Percentiles rank a stretch among this genome's conserved stretches.
Evolutionary conservation across 805 yeast species (phyloP).

Genomic region (Candida alai): DNA sequence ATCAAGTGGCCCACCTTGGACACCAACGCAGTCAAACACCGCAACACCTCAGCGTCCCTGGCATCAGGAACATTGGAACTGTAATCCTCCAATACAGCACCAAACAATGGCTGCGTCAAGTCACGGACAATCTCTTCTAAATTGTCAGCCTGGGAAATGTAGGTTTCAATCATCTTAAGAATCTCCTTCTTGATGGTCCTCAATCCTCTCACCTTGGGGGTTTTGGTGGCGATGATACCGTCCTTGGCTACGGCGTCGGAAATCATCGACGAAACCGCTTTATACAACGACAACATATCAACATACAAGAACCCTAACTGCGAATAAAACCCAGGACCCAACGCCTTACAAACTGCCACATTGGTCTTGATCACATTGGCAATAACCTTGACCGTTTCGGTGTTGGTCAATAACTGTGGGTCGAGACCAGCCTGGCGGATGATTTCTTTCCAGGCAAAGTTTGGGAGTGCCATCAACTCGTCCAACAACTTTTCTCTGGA

Average conservation of each 20-base stretch:
- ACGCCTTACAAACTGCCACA: conserved; percentile 89
- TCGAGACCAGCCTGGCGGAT: conserved; percentile 81
- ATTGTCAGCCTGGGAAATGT: conserved; percentile 82
- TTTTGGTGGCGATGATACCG: conserved; percentile 87
- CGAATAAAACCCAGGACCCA: conserved; percentile 87
- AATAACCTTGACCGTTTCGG: conserved; percentile 86
- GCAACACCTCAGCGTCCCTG: conserved; percentile 94
- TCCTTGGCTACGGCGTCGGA: conserved; percentile 73
- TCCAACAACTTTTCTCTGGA: conserved; percentile 67
- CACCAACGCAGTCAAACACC: conserved; percentile 90
- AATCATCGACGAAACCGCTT: conserved; percentile 84
- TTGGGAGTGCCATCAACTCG: conserved; percentile 87
- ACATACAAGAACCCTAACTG: conserved; percentile 84
- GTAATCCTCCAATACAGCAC: conserved; percentile 87
- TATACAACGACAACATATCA: conserved; percentile 85
- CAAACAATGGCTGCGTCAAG: conserved; percentile 76
- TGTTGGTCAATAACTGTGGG: conserved; percentile 69
- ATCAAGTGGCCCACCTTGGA: conserved; percentile 82
- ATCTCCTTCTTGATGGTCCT: conserved; percentile 96
- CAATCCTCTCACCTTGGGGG: conserved; percentile 91
- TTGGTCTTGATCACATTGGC: conserved; percentile 94
- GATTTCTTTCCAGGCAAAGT: conserved; percentile 90
- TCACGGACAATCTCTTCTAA: conserved; percentile 79
- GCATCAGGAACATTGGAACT: conserved; percentile 89
- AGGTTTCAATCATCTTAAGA: conserved; percentile 82